phyloP scores from a whole-genome alignment of 257 asterid species.

The Solanum rostratum region DNA sequence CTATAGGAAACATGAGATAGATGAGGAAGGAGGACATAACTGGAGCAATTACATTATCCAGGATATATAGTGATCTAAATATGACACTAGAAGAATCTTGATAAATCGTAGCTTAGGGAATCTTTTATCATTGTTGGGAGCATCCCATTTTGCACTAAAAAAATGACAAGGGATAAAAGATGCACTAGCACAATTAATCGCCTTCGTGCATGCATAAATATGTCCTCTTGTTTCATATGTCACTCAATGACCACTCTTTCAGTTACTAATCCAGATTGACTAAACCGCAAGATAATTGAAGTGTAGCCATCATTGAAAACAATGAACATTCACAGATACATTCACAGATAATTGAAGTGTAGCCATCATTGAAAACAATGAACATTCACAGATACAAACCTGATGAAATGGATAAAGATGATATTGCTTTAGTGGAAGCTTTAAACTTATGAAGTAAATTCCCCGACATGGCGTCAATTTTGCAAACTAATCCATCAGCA shows the following conservation, averaged over 20 bases:
- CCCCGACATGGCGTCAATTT: conserved; percentile 68
- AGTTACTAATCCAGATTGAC: not conserved
- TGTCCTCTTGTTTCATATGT: not conserved
- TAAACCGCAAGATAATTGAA: not conserved
- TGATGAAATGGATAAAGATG: conserved; percentile 71
- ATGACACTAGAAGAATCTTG: not conserved
- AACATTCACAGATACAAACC: conserved; percentile 23
- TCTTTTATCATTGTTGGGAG: not conserved
- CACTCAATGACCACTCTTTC: not conserved
- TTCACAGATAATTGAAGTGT: not conserved
- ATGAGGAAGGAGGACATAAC: not conserved
- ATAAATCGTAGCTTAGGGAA: not conserved
- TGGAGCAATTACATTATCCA: not conserved
- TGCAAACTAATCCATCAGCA: conserved; percentile 80
- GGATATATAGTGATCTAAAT: not conserved
- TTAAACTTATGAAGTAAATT: conserved; percentile 53
- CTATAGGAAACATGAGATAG: not conserved
- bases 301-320: not conserved
- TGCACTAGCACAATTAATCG: not conserved
- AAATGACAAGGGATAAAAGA: not conserved
- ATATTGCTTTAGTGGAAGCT: conserved; percentile 61
- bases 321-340: not conserved
- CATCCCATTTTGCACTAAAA: not conserved
- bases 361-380: not conserved
- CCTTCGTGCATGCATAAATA: not conserved